Evolutionary conservation across 1,284 basidiomycete genomes (phyloP).

Genomic region (Peniophora sp.): DNA sequence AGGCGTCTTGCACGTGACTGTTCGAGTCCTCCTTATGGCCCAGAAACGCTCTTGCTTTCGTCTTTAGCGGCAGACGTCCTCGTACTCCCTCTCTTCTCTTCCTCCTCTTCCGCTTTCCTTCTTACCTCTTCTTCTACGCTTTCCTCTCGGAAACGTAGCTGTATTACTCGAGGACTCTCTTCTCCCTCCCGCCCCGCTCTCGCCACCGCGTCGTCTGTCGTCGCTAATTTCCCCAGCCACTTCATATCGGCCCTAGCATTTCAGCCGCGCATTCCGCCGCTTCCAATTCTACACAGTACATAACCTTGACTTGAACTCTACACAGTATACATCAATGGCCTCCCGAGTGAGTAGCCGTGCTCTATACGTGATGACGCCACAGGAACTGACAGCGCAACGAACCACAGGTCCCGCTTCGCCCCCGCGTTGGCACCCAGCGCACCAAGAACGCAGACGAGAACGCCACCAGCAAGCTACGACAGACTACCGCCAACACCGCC

Average conservation of each 20-base stretch:
- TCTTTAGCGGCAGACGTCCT: conserved; percentile 10
- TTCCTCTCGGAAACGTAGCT: neutral
- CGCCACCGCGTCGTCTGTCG: conserved; percentile 4
- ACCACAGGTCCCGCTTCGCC: conserved; percentile 28
- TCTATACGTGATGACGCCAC: conserved; percentile 1
- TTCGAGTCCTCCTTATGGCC: no score
- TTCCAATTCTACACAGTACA: conserved; percentile 8
- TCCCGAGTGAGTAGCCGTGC: conserved; percentile 9
- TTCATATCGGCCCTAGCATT: neutral
- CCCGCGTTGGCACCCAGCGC: conserved; percentile 37
- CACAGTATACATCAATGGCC: conserved; percentile 10
- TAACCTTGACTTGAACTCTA: conserved; percentile 8
- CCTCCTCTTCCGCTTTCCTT: neutral
- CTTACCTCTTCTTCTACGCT: conserved; percentile 1
- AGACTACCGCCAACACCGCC: conserved; percentile 39
- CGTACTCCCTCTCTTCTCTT: conserved; percentile 5
- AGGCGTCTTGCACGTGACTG: no score
- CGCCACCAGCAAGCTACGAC: conserved; percentile 55
- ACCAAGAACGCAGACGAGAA: conserved; percentile 66
- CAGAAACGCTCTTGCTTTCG: neutral
- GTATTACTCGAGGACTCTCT: neutral
- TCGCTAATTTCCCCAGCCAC: conserved; percentile 4
- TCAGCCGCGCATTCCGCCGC: conserved; percentile 2
- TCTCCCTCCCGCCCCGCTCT: conserved; percentile 8
- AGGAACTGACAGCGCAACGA: no score